Evolutionary conservation across 768 basidiomycete species (phyloP).

Genomic region (Kwoniella heveanensis): DNA sequence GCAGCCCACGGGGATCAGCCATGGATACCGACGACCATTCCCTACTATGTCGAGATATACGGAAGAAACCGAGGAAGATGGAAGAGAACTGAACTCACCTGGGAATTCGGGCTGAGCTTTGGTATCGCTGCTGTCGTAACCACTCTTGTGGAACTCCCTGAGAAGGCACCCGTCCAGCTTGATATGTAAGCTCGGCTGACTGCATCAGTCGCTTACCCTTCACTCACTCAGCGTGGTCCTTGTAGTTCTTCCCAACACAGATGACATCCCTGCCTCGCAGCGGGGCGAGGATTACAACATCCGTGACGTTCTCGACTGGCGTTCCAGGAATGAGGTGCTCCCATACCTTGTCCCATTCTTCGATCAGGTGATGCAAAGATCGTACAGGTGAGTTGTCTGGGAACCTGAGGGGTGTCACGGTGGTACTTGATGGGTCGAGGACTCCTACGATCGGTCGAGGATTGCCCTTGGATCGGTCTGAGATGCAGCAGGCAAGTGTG

Average conservation of each 20-base stretch:
- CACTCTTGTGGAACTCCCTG: constrained; percentile 39
- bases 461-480: constrained; percentile 24
- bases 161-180: not conserved
- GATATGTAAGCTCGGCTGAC: not conserved
- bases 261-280: constrained; percentile 46
- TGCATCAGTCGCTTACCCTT: not conserved
- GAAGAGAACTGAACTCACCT: constrained; percentile 14
- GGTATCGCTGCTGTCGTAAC: constrained; percentile 37
- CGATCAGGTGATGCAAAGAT: constrained; percentile 30
- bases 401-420: constrained; percentile 23
- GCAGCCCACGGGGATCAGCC: not conserved
- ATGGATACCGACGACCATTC: too few relatives aligned
- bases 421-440: constrained; percentile 15
- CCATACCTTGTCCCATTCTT: constrained; percentile 39
- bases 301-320: constrained; percentile 58
- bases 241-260: constrained; percentile 50
- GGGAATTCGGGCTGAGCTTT: constrained; percentile 43
- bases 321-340: constrained; percentile 56
- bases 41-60: too few relatives aligned
- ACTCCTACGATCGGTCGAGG: constrained; percentile 27
- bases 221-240: constrained; percentile 37
- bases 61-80: too few relatives aligned
- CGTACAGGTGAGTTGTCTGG: constrained; percentile 24
- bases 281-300: constrained; percentile 41
- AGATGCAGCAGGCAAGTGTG: too few relatives aligned